phyloP scores from a whole-genome alignment of 73 alveolate genomes.

The Stentor coeruleus region DNA sequence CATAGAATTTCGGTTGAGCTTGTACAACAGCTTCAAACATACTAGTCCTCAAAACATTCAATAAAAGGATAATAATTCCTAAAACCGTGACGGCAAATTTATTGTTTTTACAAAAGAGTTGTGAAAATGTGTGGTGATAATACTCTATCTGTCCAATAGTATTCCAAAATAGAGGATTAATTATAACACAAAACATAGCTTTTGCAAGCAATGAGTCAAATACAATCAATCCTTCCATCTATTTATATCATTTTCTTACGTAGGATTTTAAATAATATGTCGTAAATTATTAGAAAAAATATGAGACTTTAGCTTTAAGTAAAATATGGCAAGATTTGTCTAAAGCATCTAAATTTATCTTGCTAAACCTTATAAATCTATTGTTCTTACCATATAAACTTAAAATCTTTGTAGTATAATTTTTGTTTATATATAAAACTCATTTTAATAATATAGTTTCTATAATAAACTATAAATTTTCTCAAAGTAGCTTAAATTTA shows the following conservation, averaged over 20 bases:
- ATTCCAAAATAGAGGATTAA: constrained; percentile 2
- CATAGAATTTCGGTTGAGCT: background rate
- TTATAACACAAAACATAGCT: background rate
- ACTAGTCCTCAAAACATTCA: background rate
- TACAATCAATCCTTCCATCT: background rate
- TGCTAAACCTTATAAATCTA: no score
- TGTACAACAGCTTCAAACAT: background rate
- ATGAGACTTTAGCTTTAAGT: no score
- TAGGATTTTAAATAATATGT: background rate
- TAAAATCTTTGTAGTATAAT: no score
- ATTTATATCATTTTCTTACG: background rate
- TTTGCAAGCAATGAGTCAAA: background rate
- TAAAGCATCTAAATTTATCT: no score
- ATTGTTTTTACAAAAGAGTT: background rate
- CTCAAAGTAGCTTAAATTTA: no score
- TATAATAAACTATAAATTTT: no score
- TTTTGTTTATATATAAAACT: no score
- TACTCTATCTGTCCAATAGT: constrained; percentile 12
- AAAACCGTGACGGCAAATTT: background rate
- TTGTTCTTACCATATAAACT: no score
- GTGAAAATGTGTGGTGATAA: background rate
- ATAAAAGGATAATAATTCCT: background rate
- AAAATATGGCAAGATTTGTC: no score
- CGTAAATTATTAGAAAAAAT: no score
- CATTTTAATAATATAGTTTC: no score